These are phyloP conservation scores for Trichoderma sp. DNA, from an alignment of 2,329 filamentous ascomycete species.

Conservation along the genomic window DNA sequence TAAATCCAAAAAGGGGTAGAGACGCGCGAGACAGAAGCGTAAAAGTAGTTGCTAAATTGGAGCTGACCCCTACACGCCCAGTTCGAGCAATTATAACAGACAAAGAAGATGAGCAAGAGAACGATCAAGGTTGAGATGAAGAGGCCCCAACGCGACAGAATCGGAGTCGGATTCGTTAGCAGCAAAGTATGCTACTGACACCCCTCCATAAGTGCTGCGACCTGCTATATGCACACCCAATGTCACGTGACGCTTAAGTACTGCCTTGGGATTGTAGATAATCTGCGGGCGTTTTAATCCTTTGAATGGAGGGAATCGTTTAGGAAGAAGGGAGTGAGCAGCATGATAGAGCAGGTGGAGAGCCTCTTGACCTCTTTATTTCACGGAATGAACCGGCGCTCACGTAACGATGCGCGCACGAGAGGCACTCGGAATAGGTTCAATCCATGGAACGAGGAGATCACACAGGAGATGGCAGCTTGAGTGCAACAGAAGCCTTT, in stretches of 20 bases:
- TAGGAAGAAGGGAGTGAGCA: too few relatives aligned
- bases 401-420: too few relatives aligned
- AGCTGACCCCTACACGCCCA: neutral
- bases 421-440: too few relatives aligned
- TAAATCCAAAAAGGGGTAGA: neutral
- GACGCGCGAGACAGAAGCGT: neutral
- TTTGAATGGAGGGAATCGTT: too few relatives aligned
- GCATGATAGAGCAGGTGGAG: too few relatives aligned
- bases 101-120: neutral
- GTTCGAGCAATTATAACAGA: conserved; percentile 4
- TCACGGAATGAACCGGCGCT: too few relatives aligned
- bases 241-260: neutral
- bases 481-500: too few relatives aligned
- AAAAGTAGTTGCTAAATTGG: neutral
- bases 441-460: too few relatives aligned
- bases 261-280: too few relatives aligned
- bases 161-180: conserved; percentile 9
- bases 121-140: neutral
- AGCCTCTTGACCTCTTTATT: too few relatives aligned
- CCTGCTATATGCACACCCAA: neutral
- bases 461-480: too few relatives aligned
- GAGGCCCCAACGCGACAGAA: conserved; percentile 15
- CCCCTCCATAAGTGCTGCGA: neutral
- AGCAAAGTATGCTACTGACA: conserved; percentile 20
- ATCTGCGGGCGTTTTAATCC: too few relatives aligned